These are phyloP conservation scores for Raphanus sativus DNA, from an alignment of 345 rosid genomes.

Conservation along the genomic window DNA sequence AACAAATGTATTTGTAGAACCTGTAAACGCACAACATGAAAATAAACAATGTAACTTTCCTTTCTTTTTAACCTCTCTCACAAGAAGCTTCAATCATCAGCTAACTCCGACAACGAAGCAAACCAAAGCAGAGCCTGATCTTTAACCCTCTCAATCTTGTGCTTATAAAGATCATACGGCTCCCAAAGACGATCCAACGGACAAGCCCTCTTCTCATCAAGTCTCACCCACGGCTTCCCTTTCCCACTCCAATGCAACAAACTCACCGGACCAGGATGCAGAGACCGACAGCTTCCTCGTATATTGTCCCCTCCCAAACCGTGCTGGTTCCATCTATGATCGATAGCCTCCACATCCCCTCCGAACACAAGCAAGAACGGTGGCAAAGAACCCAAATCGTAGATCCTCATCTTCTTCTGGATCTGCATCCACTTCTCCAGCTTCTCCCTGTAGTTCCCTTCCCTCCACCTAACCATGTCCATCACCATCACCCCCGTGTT, in stretches of 20 bases:
- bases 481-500: constrained; percentile 99
- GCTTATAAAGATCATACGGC: constrained; percentile 69
- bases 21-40: constrained; percentile 13
- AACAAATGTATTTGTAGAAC: constrained; percentile 15
- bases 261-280: constrained; percentile 93
- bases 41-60: constrained; percentile 6
- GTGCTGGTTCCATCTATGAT: constrained; percentile 96
- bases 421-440: constrained; percentile 88
- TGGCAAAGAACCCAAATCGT: constrained; percentile 90
- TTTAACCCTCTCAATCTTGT: constrained; percentile 34
- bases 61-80: constrained; percentile 26
- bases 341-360: constrained; percentile 75
- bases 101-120: constrained; percentile 32
- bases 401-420: constrained; percentile 72
- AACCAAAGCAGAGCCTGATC: constrained; percentile 38
- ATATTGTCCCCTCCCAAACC: constrained; percentile 95
- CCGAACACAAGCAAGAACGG: constrained; percentile 86
- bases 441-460: constrained; percentile 64
- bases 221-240: constrained; percentile 95
- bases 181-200: constrained; percentile 79
- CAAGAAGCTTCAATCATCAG: constrained; percentile 39
- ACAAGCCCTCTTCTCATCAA: constrained; percentile 73
- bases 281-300: constrained; percentile 73
- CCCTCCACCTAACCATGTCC: constrained; percentile 85
- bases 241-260: constrained; percentile 98